Percentiles rank a stretch among this genome's conserved stretches.
Conservation (phyloP, 495 filamentous ascomycete genomes). For the Penicillium macrosclerotiorum region DNA sequence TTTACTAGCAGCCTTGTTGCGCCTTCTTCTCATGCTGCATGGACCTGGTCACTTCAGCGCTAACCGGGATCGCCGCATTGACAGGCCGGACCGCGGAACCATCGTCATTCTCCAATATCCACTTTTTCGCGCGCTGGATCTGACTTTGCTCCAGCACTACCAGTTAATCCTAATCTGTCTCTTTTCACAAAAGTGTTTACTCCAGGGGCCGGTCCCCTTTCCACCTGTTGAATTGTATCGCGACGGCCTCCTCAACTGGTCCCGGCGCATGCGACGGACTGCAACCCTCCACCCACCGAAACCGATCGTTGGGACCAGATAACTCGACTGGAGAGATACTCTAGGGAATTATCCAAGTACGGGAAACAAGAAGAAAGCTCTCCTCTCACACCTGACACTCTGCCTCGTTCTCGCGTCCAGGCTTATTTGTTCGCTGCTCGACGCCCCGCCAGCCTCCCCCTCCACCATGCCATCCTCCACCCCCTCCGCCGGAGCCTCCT, state of each 20-base stretch:
- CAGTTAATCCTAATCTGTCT: slow-evolving; percentile 14
- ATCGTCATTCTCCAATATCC: slow-evolving; percentile 23
- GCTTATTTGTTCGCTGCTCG: no score
- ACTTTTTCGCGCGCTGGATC: slow-evolving; percentile 15
- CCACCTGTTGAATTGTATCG: background rate
- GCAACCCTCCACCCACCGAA: background rate
- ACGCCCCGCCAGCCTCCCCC: no score
- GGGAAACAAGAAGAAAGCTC: no score
- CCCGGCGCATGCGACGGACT: slow-evolving; percentile 13
- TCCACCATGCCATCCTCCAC: slow-evolving; percentile 28
- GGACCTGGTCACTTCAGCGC: slow-evolving; percentile 12
- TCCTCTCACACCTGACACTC: background rate
- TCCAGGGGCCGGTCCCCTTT: slow-evolving; percentile 19
- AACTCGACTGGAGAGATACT: background rate
- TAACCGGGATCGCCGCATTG: slow-evolving; percentile 16
- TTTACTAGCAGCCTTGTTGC: background rate
- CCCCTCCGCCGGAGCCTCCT: slow-evolving; percentile 16
- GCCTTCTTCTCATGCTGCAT: background rate
- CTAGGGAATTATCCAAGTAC: no score
- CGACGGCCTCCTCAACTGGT: background rate
- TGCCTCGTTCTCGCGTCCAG: no score
- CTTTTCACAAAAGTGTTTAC: slow-evolving; percentile 1
- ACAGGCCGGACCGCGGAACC: slow-evolving; percentile 19
- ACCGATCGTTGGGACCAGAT: background rate
- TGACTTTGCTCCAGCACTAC: slow-evolving; percentile 1